Base-by-base conservation (phyloP, 495 filamentous ascomycete genomes). In the Daldinia bambusicola region DNA sequence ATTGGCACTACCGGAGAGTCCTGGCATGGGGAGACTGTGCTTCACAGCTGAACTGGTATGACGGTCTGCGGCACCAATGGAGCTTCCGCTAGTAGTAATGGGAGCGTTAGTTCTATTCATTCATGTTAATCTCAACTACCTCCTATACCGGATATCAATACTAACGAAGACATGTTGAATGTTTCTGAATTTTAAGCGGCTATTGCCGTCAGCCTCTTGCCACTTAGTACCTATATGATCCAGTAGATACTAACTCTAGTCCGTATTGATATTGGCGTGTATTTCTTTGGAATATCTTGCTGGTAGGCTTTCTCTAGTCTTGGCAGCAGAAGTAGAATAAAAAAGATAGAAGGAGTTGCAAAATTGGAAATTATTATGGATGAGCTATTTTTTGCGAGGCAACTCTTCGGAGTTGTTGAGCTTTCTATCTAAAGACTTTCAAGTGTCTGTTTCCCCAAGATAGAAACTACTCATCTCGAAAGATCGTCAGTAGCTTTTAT, bases 1-100 rank as follows among this genome's bases (percentile, higher is more conserved):
- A 59, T 79, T 79, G 36, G 77, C 76, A 31, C 58, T 68, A n/a
- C 77, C 77, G 7, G 77, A 79, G 12, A 79, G 61, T 50, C 75
- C 76, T 48, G 77, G 77, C 76, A 79, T 77, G 2, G 77, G 76
- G 3, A 79, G 74, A 41, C 66, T 37, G 18, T 70, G 68, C 59
- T 70, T 69, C n/a, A 50, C 53, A 14, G 57, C 37, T 14, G 45
- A 31, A n/a, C 43, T 8, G 7, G 55, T 36, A 48, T 70, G 26
- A 12, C 63, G 70, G 26, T 68, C 65, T 38, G 63, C 60, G 52
- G 53, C 69, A 32, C 56, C 37, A 2, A 53, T 34, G 10, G 66
- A 67, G 51, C 69, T 75, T 51, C 55, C 56, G 31, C 61, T 41
- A n/a, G 51, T 60, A 4, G 73, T 63, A 20, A 66, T 26, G 37